Base-by-base conservation (phyloP, 208 protist genomes). In the Trypanosoma theileri region DNA sequence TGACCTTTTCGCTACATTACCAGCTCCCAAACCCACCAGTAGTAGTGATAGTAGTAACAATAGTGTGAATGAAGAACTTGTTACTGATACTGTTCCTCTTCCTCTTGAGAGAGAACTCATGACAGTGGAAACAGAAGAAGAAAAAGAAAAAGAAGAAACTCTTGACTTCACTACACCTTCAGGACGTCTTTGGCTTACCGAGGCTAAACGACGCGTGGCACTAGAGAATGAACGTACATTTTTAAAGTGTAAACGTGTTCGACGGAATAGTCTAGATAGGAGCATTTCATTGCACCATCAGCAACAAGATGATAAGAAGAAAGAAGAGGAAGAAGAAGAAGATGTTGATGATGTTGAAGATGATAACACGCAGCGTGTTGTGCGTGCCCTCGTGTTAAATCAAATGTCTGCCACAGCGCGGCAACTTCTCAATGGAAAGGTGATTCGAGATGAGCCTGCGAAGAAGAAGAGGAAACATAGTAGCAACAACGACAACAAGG, bases 1-100 rank as follows among this genome's bases (percentile, higher is more conserved):
- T 73, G 66, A 58, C 28, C 41, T 68, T 11, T 72, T 78, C 48
- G 17, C n/a, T 16, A 19, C 8, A 10, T 48, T 77, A 52, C 48
- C 78, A 71, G 50, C 56, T 55, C 52, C 66, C 50, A 10, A n/a
- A 67, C 48, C 40, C 17, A 41, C 9, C 16, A 19, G 12, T 61
- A 75, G 19, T 61, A 67, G 1, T 55, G n/a, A n/a, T n/a, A 31
- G 67, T 70, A 21, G 56, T 21, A 42, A 58, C 52, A 45, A 16
- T 19, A 9, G 48, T 1, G 63, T n/a, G 17, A 35, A 44, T 66
- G 51, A 45, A 3, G 3, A 19, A 42, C 4, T 40, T 40, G 50
- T 48, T 51, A 28, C 42, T 19, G 8, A n/a, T n/a, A n/a, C n/a
- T n/a, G n/a, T n/a, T n/a, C n/a, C n/a, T n/a, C n/a, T 42, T 55